Conservation (phyloP, 1,284 basidiomycete genomes). For the Pisolithus thermaeus region DNA sequence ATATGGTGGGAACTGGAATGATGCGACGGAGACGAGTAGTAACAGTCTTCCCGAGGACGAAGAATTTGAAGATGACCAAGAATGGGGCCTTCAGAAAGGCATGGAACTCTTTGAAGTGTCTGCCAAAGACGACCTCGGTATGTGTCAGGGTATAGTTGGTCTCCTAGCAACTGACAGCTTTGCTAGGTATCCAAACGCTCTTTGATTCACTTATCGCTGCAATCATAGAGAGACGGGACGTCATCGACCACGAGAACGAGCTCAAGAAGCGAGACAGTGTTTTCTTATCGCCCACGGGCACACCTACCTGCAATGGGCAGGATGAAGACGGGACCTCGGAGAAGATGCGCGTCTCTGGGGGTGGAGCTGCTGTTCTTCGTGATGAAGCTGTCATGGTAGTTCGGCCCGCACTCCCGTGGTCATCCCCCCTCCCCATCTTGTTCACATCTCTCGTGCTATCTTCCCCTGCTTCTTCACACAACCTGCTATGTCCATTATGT, state of each 20-base stretch:
- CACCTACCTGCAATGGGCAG: slow-evolving; percentile 69
- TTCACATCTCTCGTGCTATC: slow-evolving; percentile 5
- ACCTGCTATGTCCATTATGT: slow-evolving; percentile 26
- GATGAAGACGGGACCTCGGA: slow-evolving; percentile 74
- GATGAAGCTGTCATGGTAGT: slow-evolving; percentile 8
- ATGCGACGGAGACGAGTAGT: slow-evolving; percentile 53
- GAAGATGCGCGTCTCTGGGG: slow-evolving; percentile 50
- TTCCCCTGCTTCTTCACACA: slow-evolving; percentile 9
- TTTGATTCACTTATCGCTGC: slow-evolving; percentile 72
- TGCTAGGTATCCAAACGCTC: slow-evolving; percentile 65
- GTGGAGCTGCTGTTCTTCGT: slow-evolving; percentile 63
- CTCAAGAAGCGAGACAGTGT: slow-evolving; percentile 76
- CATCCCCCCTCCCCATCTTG: background rate
- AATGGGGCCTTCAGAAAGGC: slow-evolving; percentile 73
- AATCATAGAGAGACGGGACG: slow-evolving; percentile 71
- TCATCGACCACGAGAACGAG: slow-evolving; percentile 74
- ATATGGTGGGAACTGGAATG: slow-evolving; percentile 48
- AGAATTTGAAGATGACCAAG: slow-evolving; percentile 53
- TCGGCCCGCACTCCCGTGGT: background rate
- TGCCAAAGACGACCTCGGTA: slow-evolving; percentile 77
- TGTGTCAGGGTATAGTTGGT: slow-evolving; percentile 22
- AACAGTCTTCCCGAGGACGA: slow-evolving; percentile 65
- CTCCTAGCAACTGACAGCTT: slow-evolving; percentile 6
- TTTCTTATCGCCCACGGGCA: slow-evolving; percentile 53
- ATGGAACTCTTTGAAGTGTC: slow-evolving; percentile 85